These are phyloP conservation scores for Syncephalastrum contaminatum DNA, from an alignment of 371 early-diverging fungal species.

Conservation along the genomic window DNA sequence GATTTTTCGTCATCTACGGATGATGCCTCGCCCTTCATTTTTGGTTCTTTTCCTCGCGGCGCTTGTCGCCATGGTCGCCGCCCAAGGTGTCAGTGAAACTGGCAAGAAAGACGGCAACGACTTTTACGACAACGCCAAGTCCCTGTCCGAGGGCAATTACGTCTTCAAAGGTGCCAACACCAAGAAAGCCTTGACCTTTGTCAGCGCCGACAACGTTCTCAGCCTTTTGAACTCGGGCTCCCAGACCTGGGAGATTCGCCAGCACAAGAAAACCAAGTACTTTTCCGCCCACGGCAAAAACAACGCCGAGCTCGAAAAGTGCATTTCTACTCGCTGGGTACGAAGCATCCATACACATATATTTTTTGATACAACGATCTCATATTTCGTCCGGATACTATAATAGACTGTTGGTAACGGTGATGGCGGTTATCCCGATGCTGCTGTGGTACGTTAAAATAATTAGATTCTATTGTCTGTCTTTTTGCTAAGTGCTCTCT, in stretches of 20 bases:
- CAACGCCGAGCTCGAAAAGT: slow-evolving; percentile 23
- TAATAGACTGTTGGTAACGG: slow-evolving; percentile 6
- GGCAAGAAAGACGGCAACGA: slow-evolving; percentile 30
- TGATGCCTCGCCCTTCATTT: slow-evolving; percentile 14
- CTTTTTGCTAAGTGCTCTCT: slow-evolving; percentile 1
- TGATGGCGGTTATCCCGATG: slow-evolving; percentile 32
- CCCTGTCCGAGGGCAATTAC: slow-evolving; percentile 16
- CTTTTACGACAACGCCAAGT: slow-evolving; percentile 18
- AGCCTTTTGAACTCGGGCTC: slow-evolving; percentile 7
- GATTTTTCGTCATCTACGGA: slow-evolving; percentile 1
- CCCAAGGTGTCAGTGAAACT: slow-evolving; percentile 28
- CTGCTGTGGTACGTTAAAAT: slow-evolving; percentile 24
- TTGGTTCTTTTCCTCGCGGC: slow-evolving; percentile 3
- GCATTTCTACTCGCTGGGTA: slow-evolving; percentile 38
- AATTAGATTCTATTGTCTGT: not conserved
- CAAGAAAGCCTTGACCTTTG: slow-evolving; percentile 17
- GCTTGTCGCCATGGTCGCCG: slow-evolving; percentile 10
- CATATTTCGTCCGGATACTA: not conserved
- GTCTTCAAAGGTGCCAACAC: slow-evolving; percentile 16
- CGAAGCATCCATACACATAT: not conserved
- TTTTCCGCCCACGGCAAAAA: slow-evolving; percentile 27
- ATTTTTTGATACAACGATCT: not conserved
- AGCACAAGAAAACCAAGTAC: slow-evolving; percentile 25
- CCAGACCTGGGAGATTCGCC: slow-evolving; percentile 19
- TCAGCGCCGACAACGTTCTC: slow-evolving; percentile 20